Evolutionary conservation across 2,329 filamentous ascomycete species (phyloP).

Genomic region (Alternaria sp.): DNA sequence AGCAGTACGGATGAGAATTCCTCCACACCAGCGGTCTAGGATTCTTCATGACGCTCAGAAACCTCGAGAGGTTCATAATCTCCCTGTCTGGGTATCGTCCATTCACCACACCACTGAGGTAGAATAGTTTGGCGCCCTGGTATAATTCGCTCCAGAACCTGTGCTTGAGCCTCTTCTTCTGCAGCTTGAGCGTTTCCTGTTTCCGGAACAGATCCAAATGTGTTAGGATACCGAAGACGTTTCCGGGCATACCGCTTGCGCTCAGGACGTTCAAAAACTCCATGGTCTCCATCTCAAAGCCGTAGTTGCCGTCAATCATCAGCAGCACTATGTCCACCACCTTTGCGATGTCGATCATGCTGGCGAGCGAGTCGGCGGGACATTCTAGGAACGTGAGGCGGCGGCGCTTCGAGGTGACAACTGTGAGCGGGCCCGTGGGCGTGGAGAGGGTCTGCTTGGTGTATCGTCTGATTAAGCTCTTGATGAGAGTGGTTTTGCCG

Average conservation of each 20-base stretch:
- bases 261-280: conserved; percentile 94
- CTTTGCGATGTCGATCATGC: conserved; percentile 97
- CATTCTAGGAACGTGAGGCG: conserved; percentile 96
- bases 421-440: conserved; percentile 89
- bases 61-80: conserved; percentile 92
- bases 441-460: conserved; percentile 93
- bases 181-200: conserved; percentile 86
- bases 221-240: conserved; percentile 95
- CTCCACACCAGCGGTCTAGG: conserved; percentile 95
- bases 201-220: conserved; percentile 96
- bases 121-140: conserved; percentile 95
- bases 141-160: conserved; percentile 97
- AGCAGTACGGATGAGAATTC: conserved; percentile 91
- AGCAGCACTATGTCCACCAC: conserved; percentile 95
- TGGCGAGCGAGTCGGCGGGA: conserved; percentile 88
- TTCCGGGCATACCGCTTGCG: conserved; percentile 97
- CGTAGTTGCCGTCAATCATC: conserved; percentile 98
- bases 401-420: conserved; percentile 95
- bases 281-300: conserved; percentile 99
- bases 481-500: conserved; percentile 94
- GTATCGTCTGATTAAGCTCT: conserved; percentile 91
- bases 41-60: conserved; percentile 99
- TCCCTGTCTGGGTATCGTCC: conserved; percentile 96
- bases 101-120: conserved; percentile 94
- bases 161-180: conserved; percentile 96